Evolutionary conservation across 1,284 basidiomycete species (phyloP).

Genomic region (Ceratobasidium sp.): DNA sequence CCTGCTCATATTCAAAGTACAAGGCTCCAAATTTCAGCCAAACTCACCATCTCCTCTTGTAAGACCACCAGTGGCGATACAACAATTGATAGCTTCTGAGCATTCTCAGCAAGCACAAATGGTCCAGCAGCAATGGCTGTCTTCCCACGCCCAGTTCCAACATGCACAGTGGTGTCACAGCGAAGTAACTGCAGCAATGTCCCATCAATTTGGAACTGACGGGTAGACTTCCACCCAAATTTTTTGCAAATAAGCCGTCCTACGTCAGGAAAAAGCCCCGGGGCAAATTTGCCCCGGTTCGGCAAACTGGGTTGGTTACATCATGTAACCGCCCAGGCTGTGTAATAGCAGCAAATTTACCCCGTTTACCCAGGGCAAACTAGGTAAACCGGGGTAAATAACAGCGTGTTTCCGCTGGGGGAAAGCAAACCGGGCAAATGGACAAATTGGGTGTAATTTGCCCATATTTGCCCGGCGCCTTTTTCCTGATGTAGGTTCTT

Average conservation of each 20-base stretch:
- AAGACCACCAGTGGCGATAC: slow-evolving; percentile 52
- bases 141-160: slow-evolving; percentile 51
- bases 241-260: background rate
- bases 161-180: slow-evolving; percentile 50
- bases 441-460: no score
- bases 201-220: slow-evolving; percentile 45
- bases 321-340: no score
- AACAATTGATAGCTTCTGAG: slow-evolving; percentile 50
- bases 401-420: no score
- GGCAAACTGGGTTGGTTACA: no score
- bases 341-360: no score
- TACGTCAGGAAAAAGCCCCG: no score
- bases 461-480: no score
- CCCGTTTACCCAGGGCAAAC: no score
- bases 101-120: slow-evolving; percentile 45
- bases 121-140: slow-evolving; percentile 51
- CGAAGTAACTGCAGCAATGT: slow-evolving; percentile 46
- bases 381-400: no score
- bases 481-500: background rate
- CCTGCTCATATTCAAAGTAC: background rate
- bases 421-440: no score
- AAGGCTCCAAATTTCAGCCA: background rate
- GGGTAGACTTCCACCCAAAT: slow-evolving; percentile 28
- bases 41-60: slow-evolving; percentile 50
- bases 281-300: no score